phyloP scores from a whole-genome alignment of 2,329 filamentous ascomycete genomes.

The Myriosclerotinia duriaeana region DNA sequence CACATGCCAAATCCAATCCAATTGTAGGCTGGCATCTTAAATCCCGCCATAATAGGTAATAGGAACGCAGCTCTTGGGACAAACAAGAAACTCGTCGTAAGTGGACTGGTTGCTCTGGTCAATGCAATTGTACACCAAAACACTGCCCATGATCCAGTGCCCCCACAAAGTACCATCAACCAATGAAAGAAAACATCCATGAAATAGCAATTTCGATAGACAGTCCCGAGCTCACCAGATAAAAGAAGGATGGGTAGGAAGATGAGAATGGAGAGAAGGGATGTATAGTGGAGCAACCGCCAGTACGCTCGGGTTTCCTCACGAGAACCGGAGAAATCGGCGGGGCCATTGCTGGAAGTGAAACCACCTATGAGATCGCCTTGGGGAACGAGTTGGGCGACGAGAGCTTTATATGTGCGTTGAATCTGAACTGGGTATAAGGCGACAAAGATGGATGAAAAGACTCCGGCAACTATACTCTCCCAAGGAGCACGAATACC shows the following conservation, averaged over 20 bases:
- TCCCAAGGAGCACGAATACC: slow-evolving; percentile 51
- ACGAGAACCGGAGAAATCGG: slow-evolving; percentile 39
- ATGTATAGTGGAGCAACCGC: slow-evolving; percentile 53
- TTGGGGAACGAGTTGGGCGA: slow-evolving; percentile 47
- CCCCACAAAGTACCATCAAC: slow-evolving; percentile 52
- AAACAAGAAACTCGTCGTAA: slow-evolving; percentile 51
- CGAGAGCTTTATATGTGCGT: slow-evolving; percentile 50
- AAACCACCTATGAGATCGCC: slow-evolving; percentile 46
- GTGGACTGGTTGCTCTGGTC: slow-evolving; percentile 50
- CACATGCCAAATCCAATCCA: slow-evolving; percentile 54
- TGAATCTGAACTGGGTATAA: slow-evolving; percentile 52
- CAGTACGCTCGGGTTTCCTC: slow-evolving; percentile 53
- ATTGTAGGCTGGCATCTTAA: slow-evolving; percentile 50
- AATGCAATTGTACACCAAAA: slow-evolving; percentile 50
- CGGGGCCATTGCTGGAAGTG: slow-evolving; percentile 27
- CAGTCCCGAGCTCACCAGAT: slow-evolving; percentile 50
- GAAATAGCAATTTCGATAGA: slow-evolving; percentile 53
- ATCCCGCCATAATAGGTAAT: slow-evolving; percentile 48
- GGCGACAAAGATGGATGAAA: slow-evolving; percentile 52
- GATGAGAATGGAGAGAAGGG: slow-evolving; percentile 49
- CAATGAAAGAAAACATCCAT: slow-evolving; percentile 56
- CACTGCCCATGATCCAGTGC: slow-evolving; percentile 49
- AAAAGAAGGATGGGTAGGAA: slow-evolving; percentile 51
- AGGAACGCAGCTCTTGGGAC: slow-evolving; percentile 51
- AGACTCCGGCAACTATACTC: slow-evolving; percentile 51